Percentiles rank a stretch among this genome's conserved stretches.
phyloP scores from a whole-genome alignment of 768 basidiomycete genomes.

The Russula vinacea region DNA sequence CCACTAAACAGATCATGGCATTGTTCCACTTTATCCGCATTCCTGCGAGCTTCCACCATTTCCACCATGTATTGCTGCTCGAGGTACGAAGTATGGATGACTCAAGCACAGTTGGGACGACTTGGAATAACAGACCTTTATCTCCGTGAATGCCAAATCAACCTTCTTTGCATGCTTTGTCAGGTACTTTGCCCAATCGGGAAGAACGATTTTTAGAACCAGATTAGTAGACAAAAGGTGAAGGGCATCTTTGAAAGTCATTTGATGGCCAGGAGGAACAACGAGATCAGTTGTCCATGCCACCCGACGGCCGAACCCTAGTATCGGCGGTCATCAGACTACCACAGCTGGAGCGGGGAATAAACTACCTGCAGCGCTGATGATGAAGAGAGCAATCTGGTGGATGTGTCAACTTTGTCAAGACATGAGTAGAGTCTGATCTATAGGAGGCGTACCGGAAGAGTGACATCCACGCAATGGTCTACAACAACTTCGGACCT shows the following conservation, averaged over 20 bases:
- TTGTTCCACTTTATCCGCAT: slow-evolving; percentile 28
- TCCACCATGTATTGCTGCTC: slow-evolving; percentile 34
- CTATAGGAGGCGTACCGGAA: slow-evolving; percentile 43
- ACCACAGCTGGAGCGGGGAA: neutral
- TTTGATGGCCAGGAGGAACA: slow-evolving; percentile 43
- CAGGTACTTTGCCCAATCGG: slow-evolving; percentile 41
- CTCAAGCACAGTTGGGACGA: neutral
- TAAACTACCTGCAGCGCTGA: slow-evolving; percentile 45
- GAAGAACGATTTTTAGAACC: slow-evolving; percentile 40
- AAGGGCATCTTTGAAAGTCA: slow-evolving; percentile 52
- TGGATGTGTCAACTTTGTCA: neutral
- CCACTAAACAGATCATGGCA: slow-evolving; percentile 34
- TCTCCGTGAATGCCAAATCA: slow-evolving; percentile 43
- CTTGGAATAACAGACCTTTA: slow-evolving; percentile 37
- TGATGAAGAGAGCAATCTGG: slow-evolving; percentile 55
- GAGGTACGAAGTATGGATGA: neutral
- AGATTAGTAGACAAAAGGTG: slow-evolving; percentile 44
- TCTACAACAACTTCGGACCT: slow-evolving; percentile 42
- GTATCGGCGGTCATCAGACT: neutral
- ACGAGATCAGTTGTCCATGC: slow-evolving; percentile 47
- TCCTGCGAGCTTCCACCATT: slow-evolving; percentile 31
- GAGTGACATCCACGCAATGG: slow-evolving; percentile 52
- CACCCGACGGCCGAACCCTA: slow-evolving; percentile 49
- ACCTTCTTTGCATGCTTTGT: slow-evolving; percentile 38
- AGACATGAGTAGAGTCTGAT: neutral